Evolutionary conservation across 345 rosid species (phyloP), one percentile per base, ranked within the genome.

Genomic region (Arabis hirsuta): DNA sequence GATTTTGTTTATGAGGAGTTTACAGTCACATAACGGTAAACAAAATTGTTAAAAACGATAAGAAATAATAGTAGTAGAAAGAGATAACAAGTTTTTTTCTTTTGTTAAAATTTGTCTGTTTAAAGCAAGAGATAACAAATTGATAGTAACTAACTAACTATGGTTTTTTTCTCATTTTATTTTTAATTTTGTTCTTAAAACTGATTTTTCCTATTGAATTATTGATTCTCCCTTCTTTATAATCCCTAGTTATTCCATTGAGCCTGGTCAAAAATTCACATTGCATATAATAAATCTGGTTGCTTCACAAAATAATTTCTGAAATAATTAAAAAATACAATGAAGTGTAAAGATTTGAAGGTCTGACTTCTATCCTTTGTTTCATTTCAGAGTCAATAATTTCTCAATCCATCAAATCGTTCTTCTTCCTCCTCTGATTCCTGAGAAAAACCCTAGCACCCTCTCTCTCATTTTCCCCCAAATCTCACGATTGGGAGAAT

Each of bases 371-470:
- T 43, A 31, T 60, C 12, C 55, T 20, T 9, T 54, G 45, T 13
- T 55, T 13, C 53, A 59, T 56, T 67, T 69, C 74, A 73, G 76
- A 65, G 87, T 85, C 85, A 81, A 80, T 34, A 54, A 29, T 2
- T 13, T 16, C 29, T 19, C 32, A 53, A 31, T 56, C 44, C 63
- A 62, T 7, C 73, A 34, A 29, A 55, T 9, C 54, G 36, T 61
- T 46, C 27, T 53, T 19, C 27, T 48, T 44, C 75, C 58, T 19
- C 53, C 58, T 39, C 74, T 55, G 57, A 64, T 73, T 77, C 65
- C 81, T 62, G 4, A 51, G 78, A 77, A 83, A 87, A 81, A 78
- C 82, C 91, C 87, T 78, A 77, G 41, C 67, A 43, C 12, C 31
- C 36, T 2, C 24, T 13, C 75, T 32, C 67, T 56, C 27, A 31